Conservation (phyloP, 257 asterid species). For the Petunia axillaris region DNA sequence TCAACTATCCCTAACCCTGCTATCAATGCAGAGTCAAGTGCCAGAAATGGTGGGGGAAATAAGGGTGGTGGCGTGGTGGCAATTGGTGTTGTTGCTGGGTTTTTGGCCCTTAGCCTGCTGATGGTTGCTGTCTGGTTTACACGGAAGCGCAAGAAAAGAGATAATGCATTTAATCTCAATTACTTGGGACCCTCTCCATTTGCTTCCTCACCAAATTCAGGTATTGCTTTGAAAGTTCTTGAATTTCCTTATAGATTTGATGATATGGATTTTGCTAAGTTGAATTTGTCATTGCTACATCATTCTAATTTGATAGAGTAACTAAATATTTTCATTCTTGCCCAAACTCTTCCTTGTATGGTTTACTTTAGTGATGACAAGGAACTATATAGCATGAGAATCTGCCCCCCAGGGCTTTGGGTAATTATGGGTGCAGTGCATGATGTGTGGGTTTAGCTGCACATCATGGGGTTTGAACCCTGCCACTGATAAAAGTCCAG, state of each 20-base stretch:
- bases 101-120: slow-evolving; percentile 64
- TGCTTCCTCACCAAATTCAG: slow-evolving; percentile 86
- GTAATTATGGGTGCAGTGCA: too few relatives aligned
- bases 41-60: slow-evolving; percentile 46
- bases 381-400: background rate
- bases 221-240: slow-evolving; percentile 39
- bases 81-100: slow-evolving; percentile 58
- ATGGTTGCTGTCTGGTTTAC: slow-evolving; percentile 64
- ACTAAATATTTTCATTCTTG: background rate
- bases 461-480: too few relatives aligned
- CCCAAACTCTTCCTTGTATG: background rate
- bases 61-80: slow-evolving; percentile 55
- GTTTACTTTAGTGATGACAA: background rate
- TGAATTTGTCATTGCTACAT: background rate
- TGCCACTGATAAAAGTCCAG: too few relatives aligned
- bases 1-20: slow-evolving; percentile 50
- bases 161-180: slow-evolving; percentile 45
- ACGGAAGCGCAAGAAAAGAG: slow-evolving; percentile 60
- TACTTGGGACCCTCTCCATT: slow-evolving; percentile 67
- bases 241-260: slow-evolving; percentile 10
- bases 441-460: too few relatives aligned
- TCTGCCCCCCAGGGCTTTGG: too few relatives aligned
- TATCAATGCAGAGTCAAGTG: slow-evolving; percentile 41
- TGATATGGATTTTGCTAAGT: slow-evolving; percentile 11
- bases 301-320: background rate